phyloP scores from a whole-genome alignment of 2,329 filamentous ascomycete genomes.

The Monosporascus sp. region DNA sequence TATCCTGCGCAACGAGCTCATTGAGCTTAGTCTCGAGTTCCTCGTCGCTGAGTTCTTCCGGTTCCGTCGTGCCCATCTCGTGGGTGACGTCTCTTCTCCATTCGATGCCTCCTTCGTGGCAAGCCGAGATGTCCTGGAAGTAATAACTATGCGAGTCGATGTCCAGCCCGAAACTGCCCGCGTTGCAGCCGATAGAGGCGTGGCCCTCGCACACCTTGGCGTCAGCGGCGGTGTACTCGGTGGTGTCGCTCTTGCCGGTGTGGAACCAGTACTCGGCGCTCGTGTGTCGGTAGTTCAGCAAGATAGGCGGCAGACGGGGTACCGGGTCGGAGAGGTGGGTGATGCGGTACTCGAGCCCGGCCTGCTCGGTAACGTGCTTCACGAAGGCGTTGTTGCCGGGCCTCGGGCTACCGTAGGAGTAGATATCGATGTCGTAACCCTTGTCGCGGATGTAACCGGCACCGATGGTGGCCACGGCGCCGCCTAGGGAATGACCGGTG shows the following conservation, averaged over 20 bases:
- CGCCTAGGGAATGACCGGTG: conserved; percentile 68
- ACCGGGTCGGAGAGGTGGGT: conserved; percentile 65
- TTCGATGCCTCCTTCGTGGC: conserved; percentile 23
- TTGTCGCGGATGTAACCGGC: conserved; percentile 48
- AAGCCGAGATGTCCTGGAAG: conserved; percentile 38
- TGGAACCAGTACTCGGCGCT: conserved; percentile 64
- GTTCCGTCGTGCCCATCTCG: conserved; percentile 14
- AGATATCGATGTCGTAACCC: conserved; percentile 49
- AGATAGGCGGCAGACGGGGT: conserved; percentile 58
- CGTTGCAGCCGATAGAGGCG: conserved; percentile 46
- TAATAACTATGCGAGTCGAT: conserved; percentile 43
- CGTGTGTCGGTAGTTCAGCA: conserved; percentile 60
- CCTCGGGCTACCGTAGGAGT: conserved; percentile 63
- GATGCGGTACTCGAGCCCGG: conserved; percentile 53
- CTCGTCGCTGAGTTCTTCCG: conserved; percentile 16
- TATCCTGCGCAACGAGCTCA: conserved; percentile 20
- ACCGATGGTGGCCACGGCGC: conserved; percentile 56
- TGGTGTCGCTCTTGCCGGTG: conserved; percentile 25
- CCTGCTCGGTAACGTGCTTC: conserved; percentile 47
- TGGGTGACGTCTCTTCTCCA: conserved; percentile 15
- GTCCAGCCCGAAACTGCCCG: conserved; percentile 40
- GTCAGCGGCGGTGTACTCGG: conserved; percentile 33
- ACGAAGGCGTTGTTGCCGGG: conserved; percentile 54
- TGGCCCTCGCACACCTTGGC: conserved; percentile 45
- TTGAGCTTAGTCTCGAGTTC: conserved; percentile 19